Evolutionary conservation across 805 yeast genomes (phyloP), one percentile per base, ranked within the genome.

Genomic region (Pichia nakasei): DNA sequence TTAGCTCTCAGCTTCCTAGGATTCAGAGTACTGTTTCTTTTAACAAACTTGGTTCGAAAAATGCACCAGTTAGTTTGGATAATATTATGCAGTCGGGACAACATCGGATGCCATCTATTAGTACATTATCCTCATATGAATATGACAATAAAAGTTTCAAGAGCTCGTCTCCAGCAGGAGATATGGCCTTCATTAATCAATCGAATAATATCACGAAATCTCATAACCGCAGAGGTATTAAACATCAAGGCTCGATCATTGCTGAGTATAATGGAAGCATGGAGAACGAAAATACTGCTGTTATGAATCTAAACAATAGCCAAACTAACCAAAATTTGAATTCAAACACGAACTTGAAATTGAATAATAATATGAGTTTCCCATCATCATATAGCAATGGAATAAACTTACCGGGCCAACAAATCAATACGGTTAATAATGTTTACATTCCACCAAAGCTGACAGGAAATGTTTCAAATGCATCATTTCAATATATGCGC

Each of bases 161-260:
- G 33, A 52, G 59, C 18, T 54, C 53, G 2, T 60, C 65, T 8
- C 65, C 64, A 9, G 49, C 48, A 12, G 48, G 48, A 15, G 46
- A 9, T 19, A 13, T n/a, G n/a, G 11, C 35, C 31, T 21, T 11
- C 2, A 29, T 13, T 29, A 29, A 5, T 29, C 27, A 26, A n/a
- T 11, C 13, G 5, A 18, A 15, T 4, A 40, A 15, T 27, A 40
- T 15, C 31, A 20, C 13, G 15, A 47, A 52, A 26, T 50, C 52
- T 22, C 24, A 38, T 39, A 65, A 60, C 18, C 44, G 57, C n/a
- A 50, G 62, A 22, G 61, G 59, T 6, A 56, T 57, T 35, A 52
- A 50, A 31, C 55, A 50, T 22, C 40, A 41, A 20, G 35, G 37
- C 12, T 17, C 35, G 3, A 13, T 5, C 9, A 3, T 17, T n/a